A percentile compares a stretch with the other conserved stretches of the same genome.
Conservation (phyloP, 1,284 basidiomycete genomes). For the Ceratorhiza oryzae-sativae region DNA sequence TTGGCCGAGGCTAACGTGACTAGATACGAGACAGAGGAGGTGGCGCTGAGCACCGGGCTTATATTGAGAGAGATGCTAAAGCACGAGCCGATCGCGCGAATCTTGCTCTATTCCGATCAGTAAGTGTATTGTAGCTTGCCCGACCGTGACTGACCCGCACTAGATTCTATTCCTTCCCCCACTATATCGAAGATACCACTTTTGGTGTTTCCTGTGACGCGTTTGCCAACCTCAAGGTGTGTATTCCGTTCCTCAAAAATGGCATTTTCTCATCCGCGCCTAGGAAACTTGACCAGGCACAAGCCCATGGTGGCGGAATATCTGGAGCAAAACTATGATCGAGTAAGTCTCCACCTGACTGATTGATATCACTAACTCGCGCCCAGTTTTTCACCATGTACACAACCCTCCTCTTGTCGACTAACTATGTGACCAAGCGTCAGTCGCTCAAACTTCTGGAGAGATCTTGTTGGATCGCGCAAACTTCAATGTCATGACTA, state of each 20-base stretch:
- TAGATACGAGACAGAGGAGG: constrained; percentile 90
- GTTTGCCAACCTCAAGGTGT: constrained; percentile 89
- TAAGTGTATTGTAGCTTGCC: constrained; percentile 54
- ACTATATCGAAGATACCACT: constrained; percentile 97
- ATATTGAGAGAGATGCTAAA: constrained; percentile 96
- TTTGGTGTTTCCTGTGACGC: constrained; percentile 99
- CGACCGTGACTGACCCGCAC: neutral
- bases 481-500: constrained; percentile 98
- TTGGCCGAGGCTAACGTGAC: neutral
- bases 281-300: constrained; percentile 92
- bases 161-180: constrained; percentile 96
- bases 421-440: constrained; percentile 99
- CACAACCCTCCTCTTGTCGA: constrained; percentile 88
- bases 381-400: constrained; percentile 93
- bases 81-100: constrained; percentile 90
- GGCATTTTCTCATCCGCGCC: neutral
- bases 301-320: constrained; percentile 97
- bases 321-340: constrained; percentile 95
- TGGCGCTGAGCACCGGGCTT: constrained; percentile 98
- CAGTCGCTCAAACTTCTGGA: constrained; percentile 96
- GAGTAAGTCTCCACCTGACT: constrained; percentile 59
- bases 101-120: constrained; percentile 92
- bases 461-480: constrained; percentile 97
- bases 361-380: neutral
- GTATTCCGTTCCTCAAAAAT: neutral